A percentile compares a stretch with the other conserved stretches of the same genome.
phyloP scores from a whole-genome alignment of 345 rosid genomes.

The Rhizophora apiculata region DNA sequence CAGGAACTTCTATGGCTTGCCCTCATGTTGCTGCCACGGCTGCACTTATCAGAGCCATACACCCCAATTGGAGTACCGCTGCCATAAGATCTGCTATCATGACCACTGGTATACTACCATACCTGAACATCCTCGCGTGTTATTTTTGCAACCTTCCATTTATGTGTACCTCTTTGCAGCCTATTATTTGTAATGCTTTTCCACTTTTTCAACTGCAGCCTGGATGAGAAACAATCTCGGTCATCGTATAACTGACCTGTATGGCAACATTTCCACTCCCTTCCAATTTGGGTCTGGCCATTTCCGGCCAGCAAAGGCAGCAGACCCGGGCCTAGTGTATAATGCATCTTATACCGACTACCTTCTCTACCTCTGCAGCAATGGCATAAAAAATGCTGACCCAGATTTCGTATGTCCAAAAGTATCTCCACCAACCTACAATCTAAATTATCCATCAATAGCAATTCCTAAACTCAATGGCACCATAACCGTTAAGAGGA shows the following conservation, averaged over 20 bases:
- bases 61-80: conserved; percentile 83
- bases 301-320: conserved; percentile 54
- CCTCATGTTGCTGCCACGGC: conserved; percentile 84
- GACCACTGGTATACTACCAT: conserved; percentile 42
- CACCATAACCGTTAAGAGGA: conserved; percentile 40
- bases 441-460: conserved; percentile 71
- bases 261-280: conserved; percentile 48
- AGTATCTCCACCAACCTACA: conserved; percentile 23
- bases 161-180: neutral
- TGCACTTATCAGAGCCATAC: conserved; percentile 68
- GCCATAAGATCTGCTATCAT: conserved; percentile 82
- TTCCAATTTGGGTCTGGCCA: conserved; percentile 73
- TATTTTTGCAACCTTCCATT: neutral
- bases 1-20: conserved; percentile 94
- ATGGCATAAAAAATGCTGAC: conserved; percentile 17
- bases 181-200: neutral
- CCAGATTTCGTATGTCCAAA: conserved; percentile 43
- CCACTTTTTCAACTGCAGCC: conserved; percentile 37
- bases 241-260: conserved; percentile 37
- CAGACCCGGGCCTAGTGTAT: conserved; percentile 81
- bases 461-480: conserved; percentile 43
- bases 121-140: neutral
- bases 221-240: conserved; percentile 43
- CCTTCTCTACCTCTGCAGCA: conserved; percentile 55
- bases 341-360: conserved; percentile 61